phyloP scores from a whole-genome alignment of 106 monocot genomes.

The Gastrodia elata region DNA sequence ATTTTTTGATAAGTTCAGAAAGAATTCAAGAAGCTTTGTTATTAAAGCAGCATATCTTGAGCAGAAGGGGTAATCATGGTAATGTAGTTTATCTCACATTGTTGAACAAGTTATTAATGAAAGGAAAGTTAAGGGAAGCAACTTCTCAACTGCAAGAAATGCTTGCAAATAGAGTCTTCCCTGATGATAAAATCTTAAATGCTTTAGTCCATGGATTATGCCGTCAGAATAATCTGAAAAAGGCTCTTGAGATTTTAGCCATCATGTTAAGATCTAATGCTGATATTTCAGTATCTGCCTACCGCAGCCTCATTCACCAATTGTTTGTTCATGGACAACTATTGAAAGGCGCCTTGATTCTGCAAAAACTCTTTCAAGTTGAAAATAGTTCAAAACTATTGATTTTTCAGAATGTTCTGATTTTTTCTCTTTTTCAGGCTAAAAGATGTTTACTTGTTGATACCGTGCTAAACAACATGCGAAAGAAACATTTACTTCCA shows the following conservation, averaged over 20 bases:
- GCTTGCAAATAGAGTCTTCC: conserved; percentile 12
- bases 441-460: conserved; percentile 38
- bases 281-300: conserved; percentile 31
- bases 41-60: conserved; percentile 32
- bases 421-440: conserved; percentile 62
- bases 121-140: conserved; percentile 30
- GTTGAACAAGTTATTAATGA: conserved; percentile 35
- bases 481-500: conserved; percentile 18
- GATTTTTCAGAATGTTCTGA: conserved; percentile 54
- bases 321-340: conserved; percentile 18
- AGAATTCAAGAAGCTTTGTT: conserved; percentile 21
- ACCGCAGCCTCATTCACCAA: conserved; percentile 44
- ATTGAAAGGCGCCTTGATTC: conserved; percentile 24
- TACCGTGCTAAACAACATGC: conserved; percentile 53
- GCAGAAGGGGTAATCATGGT: conserved; percentile 7
- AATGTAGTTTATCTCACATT: conserved; percentile 21
- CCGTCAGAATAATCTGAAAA: conserved; percentile 26
- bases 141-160: conserved; percentile 43
- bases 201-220: conserved; percentile 39
- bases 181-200: conserved; percentile 41
- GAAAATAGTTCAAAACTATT: conserved; percentile 9
- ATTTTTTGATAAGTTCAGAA: conserved; percentile 26
- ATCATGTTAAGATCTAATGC: conserved; percentile 42
- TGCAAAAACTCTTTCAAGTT: conserved; percentile 28
- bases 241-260: conserved; percentile 39